Percentiles rank a stretch among this genome's conserved stretches.
Conservation (phyloP, 371 early-diverging fungal genomes). For the Blakeslea trispora region DNA sequence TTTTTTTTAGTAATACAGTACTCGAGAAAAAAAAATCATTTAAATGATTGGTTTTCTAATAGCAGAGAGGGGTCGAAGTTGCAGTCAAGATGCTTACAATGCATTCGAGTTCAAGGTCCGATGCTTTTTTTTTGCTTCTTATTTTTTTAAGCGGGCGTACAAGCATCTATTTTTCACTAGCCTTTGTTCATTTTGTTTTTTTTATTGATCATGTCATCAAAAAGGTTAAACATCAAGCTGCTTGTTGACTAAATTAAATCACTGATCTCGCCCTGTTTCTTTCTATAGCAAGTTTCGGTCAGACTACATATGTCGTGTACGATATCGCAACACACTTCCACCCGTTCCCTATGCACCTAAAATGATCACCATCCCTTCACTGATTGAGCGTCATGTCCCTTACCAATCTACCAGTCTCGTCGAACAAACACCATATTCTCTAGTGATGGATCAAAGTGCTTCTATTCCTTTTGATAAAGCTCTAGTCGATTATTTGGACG, state of each 20-base stretch:
- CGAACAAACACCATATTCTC: constrained; percentile 63
- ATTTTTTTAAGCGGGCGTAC: background rate
- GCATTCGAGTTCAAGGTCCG: no score
- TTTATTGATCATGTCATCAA: constrained; percentile 15
- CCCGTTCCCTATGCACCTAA: constrained; percentile 83
- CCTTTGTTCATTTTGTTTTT: background rate
- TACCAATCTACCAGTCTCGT: constrained; percentile 67
- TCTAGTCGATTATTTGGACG: constrained; percentile 57
- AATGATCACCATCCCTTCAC: constrained; percentile 64
- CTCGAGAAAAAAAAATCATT: no score
- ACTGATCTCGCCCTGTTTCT: background rate
- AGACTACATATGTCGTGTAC: constrained; percentile 78
- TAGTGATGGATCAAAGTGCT: constrained; percentile 65
- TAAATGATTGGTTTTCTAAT: no score
- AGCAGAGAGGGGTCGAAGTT: no score
- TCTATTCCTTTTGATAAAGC: constrained; percentile 72
- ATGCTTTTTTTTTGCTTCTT: background rate
- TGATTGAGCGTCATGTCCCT: constrained; percentile 59
- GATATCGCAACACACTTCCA: constrained; percentile 80
- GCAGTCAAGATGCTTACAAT: no score
- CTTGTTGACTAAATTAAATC: background rate
- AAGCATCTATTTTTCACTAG: no score
- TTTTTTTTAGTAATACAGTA: no score
- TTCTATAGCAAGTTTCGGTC: constrained; percentile 60
- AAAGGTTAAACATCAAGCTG: constrained; percentile 9